Conservation (phyloP, 495 filamentous ascomycete genomes). For the Neurospora sp. region DNA sequence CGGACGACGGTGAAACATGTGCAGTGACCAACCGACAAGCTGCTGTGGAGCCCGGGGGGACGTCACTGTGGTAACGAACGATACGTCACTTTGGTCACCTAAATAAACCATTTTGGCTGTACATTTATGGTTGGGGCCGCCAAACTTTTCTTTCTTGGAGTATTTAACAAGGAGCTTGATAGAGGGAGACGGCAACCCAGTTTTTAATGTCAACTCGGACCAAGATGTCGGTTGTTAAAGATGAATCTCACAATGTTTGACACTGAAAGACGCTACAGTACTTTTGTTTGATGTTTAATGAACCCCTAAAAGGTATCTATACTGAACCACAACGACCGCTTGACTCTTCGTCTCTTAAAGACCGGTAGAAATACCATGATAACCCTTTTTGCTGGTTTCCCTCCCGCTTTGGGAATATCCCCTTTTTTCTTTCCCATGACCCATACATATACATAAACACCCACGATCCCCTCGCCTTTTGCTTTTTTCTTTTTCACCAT, state of each 20-base stretch:
- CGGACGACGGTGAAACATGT: background rate
- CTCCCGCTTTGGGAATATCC: too few relatives aligned
- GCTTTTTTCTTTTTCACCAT: background rate
- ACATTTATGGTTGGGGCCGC: background rate
- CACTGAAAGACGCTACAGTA: background rate
- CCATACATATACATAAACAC: background rate
- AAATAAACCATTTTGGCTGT: background rate
- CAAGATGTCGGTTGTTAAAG: background rate
- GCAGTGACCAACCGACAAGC: background rate
- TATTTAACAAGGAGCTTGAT: background rate
- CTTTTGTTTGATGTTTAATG: background rate
- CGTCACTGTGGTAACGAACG: background rate
- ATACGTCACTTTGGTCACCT: background rate
- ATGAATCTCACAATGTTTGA: background rate
- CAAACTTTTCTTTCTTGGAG: background rate
- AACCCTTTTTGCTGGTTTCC: background rate
- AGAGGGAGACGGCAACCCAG: too few relatives aligned
- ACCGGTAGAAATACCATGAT: too few relatives aligned
- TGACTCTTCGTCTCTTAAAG: too few relatives aligned
- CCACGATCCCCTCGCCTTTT: background rate
- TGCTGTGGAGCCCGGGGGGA: background rate
- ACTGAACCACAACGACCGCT: background rate
- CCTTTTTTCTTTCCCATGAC: background rate
- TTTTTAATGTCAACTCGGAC: too few relatives aligned
- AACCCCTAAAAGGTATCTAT: background rate